Base-by-base conservation (phyloP, 208 protist species). In the Porcisia hertigi region DNA sequence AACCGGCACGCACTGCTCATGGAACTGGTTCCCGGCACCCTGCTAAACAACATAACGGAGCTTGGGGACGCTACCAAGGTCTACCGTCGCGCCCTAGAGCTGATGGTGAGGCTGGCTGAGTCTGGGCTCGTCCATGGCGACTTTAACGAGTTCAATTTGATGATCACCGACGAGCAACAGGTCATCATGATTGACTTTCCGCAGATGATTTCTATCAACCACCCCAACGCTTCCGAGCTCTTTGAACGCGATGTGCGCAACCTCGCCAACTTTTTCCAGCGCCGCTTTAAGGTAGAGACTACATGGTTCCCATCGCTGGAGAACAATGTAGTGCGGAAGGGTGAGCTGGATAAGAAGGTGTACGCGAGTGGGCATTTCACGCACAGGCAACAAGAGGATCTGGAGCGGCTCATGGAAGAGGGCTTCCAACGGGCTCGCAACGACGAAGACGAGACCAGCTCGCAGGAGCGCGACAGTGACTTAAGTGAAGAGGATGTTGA, bases 81-180 rank as follows among this genome's bases (percentile, higher is more conserved):
- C 16, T 99, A 98, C 82, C 79, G 86, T 11, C 75, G 94, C 14
- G 89, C 98, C 39, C 90, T 99, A 41, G 89, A 98, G 43, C 78
- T 99, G 14, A 96, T 99, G 74, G 85, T 99, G 30, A 87, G 90
- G 77, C 88, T 99, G 4, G 98, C 95, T 1, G 83, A 95, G 76
- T 84, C 93, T 49, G 99, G 99, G 12, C 90, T 99, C 23, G 97
- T 99, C 59, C 99, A 99, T 84, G 92, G 99, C 69, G 99, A 99
- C 88, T 99, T 99, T 83, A 99, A 99, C 83, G 99, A 99, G 86
- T 99, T 99, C 87, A 99, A 99, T 83, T 66, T 99, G 8, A 96
- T 99, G 76, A 86, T 99, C 55, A 94, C 88, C 20, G 91, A 99
- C 5, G 88, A 98, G 6, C 88, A 96, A 82, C 83, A 90, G 11